Percentiles rank a stretch among this genome's conserved stretches.
These are phyloP conservation scores for Cymbidium sinense DNA, from an alignment of 106 monocot species.

Conservation along the genomic window DNA sequence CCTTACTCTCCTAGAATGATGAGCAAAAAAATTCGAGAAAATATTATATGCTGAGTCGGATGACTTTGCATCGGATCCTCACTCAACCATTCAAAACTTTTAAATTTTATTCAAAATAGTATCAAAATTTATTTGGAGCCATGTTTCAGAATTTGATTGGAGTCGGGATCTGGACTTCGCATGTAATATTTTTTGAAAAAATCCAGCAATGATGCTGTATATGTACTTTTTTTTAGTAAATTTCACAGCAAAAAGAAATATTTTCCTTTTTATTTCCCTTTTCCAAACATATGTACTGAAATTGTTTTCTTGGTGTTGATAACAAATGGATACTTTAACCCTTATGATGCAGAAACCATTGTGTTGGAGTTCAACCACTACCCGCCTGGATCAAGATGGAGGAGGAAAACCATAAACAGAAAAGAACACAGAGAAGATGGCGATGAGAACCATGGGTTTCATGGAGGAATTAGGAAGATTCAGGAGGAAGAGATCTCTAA, in stretches of 20 bases:
- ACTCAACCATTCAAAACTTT: too few species aligned
- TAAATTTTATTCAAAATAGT: too few species aligned
- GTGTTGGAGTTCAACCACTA: slow-evolving; percentile 44
- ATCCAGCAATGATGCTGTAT: not conserved
- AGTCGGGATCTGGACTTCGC: too few species aligned
- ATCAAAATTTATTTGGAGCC: too few species aligned
- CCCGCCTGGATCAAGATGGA: slow-evolving; percentile 26
- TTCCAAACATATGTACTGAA: not conserved
- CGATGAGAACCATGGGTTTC: slow-evolving; percentile 31
- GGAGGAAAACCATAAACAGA: slow-evolving; percentile 19
- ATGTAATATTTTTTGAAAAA: too few species aligned
- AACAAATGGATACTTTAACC: not conserved
- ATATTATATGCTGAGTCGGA: too few species aligned
- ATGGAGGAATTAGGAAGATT: slow-evolving; percentile 41
- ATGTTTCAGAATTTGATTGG: too few species aligned
- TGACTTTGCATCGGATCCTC: too few species aligned
- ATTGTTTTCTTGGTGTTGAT: not conserved
- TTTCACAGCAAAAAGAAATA: not conserved
- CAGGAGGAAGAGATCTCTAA: slow-evolving; percentile 25
- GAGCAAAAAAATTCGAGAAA: too few species aligned
- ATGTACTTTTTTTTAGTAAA: not conserved
- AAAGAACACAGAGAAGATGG: slow-evolving; percentile 35
- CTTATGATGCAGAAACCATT: slow-evolving; percentile 18
- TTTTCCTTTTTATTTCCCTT: not conserved
- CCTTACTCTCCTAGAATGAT: not conserved